Base-by-base conservation (phyloP, 345 rosid genomes). In the Geranium brycei region DNA sequence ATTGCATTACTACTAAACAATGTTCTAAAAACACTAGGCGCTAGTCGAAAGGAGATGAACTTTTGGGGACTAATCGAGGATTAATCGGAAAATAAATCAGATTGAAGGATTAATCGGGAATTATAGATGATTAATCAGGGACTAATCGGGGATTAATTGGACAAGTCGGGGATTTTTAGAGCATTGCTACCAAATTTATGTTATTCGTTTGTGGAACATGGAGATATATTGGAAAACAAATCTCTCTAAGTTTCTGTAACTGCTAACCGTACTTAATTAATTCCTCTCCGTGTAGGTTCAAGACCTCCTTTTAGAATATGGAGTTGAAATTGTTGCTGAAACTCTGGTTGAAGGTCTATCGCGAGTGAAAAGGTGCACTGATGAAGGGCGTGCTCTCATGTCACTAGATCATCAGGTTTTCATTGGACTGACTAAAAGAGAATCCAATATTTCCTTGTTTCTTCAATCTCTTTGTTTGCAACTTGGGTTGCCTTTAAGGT, bases 341-440 rank as follows among this genome's bases (percentile, higher is more conserved):
- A 83, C 87, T 69, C 96, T 95, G 23, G 73, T 84, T 19, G 99
- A 95, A 81, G 99, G 97, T 62, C 77, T 95, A 67, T 88, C 99
- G 28, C 81, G 95, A 61, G 89, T 95, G 66, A 95, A 87, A 79
- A 87, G 83, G 75, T 95, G 99, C 60, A 81, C 87, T 58, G 91
- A 95, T 77, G 96, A 85, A 82, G 99, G 99, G 68, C 84, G 97
- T 55, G 96, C 82, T 78, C 90, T 91, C 73, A 88, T 95, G 99
- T 88, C 87, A 47, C 73, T 95, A 68, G 99, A 91, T 82, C 80
- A 83, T 72, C 99, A 95, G 97, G 99, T 93, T 53, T 68, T 35
- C 17, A 2, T 10, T 10, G 19, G 1, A 19, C 16, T 1, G 11
- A 32, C 11, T 0, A 6, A 1, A 0, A 14, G 31, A 14, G 1